Conservation (phyloP, 495 filamentous ascomycete species). For the Neurospora sp. region DNA sequence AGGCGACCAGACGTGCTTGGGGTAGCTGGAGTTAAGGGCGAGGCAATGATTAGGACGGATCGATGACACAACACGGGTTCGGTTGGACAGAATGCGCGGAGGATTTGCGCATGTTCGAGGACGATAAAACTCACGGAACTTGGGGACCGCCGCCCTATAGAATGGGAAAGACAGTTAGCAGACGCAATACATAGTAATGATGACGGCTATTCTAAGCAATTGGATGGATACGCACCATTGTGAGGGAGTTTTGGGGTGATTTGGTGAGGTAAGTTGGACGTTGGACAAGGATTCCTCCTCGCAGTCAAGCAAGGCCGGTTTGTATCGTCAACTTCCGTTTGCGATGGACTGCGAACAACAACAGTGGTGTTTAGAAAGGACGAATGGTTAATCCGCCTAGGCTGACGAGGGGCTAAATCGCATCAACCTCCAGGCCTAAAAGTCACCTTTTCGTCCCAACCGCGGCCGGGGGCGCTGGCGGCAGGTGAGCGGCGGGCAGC, state of each 20-base stretch:
- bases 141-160: constrained; percentile 64
- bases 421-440: neutral
- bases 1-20: constrained; percentile 98
- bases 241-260: constrained; percentile 8
- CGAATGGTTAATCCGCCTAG: neutral
- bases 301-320: neutral
- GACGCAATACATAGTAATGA: too few species aligned
- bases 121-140: constrained; percentile 64
- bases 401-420: neutral
- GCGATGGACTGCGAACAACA: neutral
- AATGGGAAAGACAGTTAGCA: neutral
- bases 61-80: neutral
- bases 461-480: neutral
- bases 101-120: constrained; percentile 4
- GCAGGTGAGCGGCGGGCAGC: neutral
- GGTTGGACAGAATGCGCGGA: neutral
- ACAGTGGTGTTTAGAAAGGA: neutral
- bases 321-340: neutral
- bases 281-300: neutral
- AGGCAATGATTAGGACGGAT: constrained; percentile 3
- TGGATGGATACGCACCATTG: constrained; percentile 19
- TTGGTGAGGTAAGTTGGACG: constrained; percentile 7
- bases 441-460: neutral
- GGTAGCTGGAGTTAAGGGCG: constrained; percentile 53
- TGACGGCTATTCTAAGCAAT: neutral